Conservation (phyloP, 371 early-diverging fungal species). For the Lichtheimia ramosa region DNA sequence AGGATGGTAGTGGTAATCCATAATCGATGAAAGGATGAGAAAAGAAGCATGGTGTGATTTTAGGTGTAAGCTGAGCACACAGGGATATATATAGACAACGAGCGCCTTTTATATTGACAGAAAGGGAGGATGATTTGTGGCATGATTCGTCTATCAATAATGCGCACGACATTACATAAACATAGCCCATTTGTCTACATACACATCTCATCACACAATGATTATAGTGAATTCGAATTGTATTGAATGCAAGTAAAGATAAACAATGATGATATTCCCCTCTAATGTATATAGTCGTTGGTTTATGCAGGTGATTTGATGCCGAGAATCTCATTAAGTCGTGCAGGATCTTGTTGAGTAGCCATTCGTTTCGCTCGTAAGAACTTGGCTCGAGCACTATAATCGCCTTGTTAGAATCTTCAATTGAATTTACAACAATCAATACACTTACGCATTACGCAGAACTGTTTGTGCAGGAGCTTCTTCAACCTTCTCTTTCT, state of each 20-base stretch:
- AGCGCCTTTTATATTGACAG: too few species aligned
- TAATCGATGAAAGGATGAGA: neutral
- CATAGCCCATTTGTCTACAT: too few species aligned
- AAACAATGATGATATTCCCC: too few species aligned
- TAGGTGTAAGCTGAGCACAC: too few species aligned
- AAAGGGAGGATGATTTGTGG: too few species aligned
- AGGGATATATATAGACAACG: too few species aligned
- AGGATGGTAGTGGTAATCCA: neutral
- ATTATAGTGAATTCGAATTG: too few species aligned
- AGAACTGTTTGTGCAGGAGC: constrained; percentile 29
- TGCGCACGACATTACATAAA: too few species aligned
- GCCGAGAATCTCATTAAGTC: constrained; percentile 58
- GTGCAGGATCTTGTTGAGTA: constrained; percentile 44
- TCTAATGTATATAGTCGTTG: neutral
- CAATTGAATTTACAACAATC: neutral
- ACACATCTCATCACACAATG: too few species aligned
- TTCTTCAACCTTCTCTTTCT: constrained; percentile 26
- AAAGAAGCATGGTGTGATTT: neutral
- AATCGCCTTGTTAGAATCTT: neutral
- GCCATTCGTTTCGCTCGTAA: constrained; percentile 69
- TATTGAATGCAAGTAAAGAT: too few species aligned
- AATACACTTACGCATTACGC: constrained; percentile 58
- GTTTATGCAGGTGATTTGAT: constrained; percentile 20
- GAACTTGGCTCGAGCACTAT: constrained; percentile 71
- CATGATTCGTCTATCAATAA: too few species aligned